phyloP scores from a whole-genome alignment of 495 filamentous ascomycete genomes.

The Stereocaulon alpinum region DNA sequence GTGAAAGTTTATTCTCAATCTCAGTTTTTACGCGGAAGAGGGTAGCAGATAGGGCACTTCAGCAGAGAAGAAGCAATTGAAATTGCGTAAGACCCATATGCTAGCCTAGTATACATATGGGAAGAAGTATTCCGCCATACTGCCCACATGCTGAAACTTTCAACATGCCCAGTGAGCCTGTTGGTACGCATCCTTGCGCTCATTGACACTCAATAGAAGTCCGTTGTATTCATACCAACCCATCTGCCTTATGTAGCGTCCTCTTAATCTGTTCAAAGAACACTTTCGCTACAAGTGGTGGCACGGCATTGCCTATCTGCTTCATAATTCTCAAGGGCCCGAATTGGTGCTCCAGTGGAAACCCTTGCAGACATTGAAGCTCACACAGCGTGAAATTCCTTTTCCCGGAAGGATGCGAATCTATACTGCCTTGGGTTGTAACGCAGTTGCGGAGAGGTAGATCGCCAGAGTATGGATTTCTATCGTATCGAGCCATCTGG shows the following conservation, averaged over 20 bases:
- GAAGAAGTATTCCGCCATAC: no score
- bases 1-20: no score
- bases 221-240: slow-evolving; percentile 6
- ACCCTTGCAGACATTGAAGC: slow-evolving; percentile 63
- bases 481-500: slow-evolving; percentile 8
- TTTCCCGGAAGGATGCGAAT: slow-evolving; percentile 56
- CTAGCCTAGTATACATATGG: no score
- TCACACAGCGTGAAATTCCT: slow-evolving; percentile 61
- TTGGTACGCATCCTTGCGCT: not conserved
- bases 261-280: slow-evolving; percentile 49
- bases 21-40: no score
- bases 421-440: slow-evolving; percentile 57
- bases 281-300: slow-evolving; percentile 50
- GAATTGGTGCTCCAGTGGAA: slow-evolving; percentile 57
- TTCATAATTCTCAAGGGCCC: slow-evolving; percentile 34
- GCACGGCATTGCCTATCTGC: slow-evolving; percentile 86
- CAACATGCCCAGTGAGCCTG: not conserved
- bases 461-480: slow-evolving; percentile 34
- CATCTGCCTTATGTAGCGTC: slow-evolving; percentile 49
- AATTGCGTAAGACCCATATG: no score
- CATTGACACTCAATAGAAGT: no score
- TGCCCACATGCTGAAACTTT: no score
- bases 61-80: no score
- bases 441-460: slow-evolving; percentile 46
- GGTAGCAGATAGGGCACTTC: no score